Percentiles rank a stretch among this genome's conserved stretches.
phyloP scores from a whole-genome alignment of 257 asterid genomes.

The Ilex asprella region DNA sequence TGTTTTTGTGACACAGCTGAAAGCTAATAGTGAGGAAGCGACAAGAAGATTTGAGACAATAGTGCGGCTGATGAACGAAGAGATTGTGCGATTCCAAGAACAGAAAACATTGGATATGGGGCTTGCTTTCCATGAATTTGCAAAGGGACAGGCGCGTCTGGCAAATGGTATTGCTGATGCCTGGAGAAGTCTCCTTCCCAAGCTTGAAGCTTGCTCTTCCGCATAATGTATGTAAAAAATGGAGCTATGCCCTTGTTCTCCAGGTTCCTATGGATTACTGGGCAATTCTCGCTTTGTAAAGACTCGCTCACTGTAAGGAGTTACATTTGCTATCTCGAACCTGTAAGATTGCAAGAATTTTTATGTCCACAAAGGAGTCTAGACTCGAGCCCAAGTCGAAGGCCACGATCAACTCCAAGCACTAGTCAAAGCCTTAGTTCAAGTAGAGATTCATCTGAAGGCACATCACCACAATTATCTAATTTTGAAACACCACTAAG shows the following conservation, averaged over 20 bases:
- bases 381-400: too few relatives aligned
- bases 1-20: slow-evolving; percentile 32
- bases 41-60: slow-evolving; percentile 63
- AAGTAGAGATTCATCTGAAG: too few relatives aligned
- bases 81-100: slow-evolving; percentile 80
- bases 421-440: too few relatives aligned
- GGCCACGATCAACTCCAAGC: too few relatives aligned
- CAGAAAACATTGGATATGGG: slow-evolving; percentile 89
- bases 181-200: slow-evolving; percentile 97
- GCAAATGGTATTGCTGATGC: slow-evolving; percentile 75
- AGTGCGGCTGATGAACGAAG: slow-evolving; percentile 77
- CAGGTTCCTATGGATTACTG: background rate
- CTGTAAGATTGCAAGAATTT: too few relatives aligned
- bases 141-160: slow-evolving; percentile 76
- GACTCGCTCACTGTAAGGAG: background rate
- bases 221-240: background rate
- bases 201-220: slow-evolving; percentile 69
- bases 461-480: too few relatives aligned
- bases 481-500: too few relatives aligned
- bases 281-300: background rate
- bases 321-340: background rate
- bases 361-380: too few relatives aligned
- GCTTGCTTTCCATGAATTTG: slow-evolving; percentile 85
- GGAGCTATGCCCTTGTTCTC: background rate
- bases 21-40: slow-evolving; percentile 73